Percentiles rank a stretch among this genome's conserved stretches.
Conservation (phyloP, 768 basidiomycete species). For the Leucocoprinus leucothites region DNA sequence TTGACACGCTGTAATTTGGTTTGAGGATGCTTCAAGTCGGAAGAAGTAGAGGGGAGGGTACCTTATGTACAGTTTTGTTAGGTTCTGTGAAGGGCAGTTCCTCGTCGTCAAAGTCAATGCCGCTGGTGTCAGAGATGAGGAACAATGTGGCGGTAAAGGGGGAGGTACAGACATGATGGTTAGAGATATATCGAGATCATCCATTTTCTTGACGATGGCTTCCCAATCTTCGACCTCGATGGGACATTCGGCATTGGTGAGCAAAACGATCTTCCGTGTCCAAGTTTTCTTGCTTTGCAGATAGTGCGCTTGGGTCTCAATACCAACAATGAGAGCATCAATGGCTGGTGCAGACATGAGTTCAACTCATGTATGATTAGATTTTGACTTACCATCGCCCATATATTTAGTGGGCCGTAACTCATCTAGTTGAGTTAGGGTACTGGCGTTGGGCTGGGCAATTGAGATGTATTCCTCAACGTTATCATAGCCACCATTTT, state of each 20-base stretch:
- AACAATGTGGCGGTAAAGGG: background rate
- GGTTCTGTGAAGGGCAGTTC: conserved; percentile 60
- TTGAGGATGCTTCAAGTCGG: conserved; percentile 37
- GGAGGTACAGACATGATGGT: conserved; percentile 61
- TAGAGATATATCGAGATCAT: conserved; percentile 51
- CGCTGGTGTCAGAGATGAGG: conserved; percentile 41
- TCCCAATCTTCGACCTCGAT: conserved; percentile 79
- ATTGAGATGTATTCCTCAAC: conserved; percentile 71
- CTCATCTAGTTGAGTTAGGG: conserved; percentile 62
- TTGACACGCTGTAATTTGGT: conserved; percentile 48
- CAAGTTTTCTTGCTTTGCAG: conserved; percentile 73
- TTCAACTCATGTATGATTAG: background rate
- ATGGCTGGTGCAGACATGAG: conserved; percentile 49
- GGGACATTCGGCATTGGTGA: conserved; percentile 83
- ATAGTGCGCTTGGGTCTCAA: conserved; percentile 73
- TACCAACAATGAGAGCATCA: conserved; percentile 82
- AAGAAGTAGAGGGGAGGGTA: conserved; percentile 41
- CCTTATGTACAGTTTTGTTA: conserved; percentile 73
- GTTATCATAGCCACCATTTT: conserved; percentile 69
- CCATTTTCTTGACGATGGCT: conserved; percentile 61
- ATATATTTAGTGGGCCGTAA: conserved; percentile 51
- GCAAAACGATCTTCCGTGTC: conserved; percentile 78
- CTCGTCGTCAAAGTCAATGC: conserved; percentile 84
- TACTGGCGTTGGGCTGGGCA: conserved; percentile 58
- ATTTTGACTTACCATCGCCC: conserved; percentile 61